Conservation (phyloP, 306 rosid genomes). For the Alnus glutinosa region DNA sequence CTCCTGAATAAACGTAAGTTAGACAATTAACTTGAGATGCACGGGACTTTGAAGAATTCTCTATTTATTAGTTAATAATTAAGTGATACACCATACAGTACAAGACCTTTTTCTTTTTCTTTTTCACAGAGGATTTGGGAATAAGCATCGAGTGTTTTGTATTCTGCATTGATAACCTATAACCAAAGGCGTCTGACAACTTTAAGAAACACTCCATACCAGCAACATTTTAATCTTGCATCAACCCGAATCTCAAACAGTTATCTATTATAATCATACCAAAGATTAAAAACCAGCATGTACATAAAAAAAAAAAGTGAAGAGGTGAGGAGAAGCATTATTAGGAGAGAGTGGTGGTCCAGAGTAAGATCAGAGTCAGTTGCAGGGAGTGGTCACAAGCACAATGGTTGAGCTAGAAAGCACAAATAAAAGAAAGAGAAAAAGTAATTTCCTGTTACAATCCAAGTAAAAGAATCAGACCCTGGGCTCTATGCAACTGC, state of each 20-base stretch:
- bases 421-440: neutral
- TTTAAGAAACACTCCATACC: neutral
- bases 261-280: neutral
- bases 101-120: neutral
- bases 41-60: neutral
- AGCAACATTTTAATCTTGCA: neutral
- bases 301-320: too few relatives aligned
- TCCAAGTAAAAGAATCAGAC: slow-evolving; percentile 7
- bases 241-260: neutral
- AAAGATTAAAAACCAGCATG: too few relatives aligned
- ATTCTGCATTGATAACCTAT: neutral
- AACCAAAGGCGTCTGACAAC: neutral
- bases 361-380: neutral
- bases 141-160: neutral
- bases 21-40: neutral
- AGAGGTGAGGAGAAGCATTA: too few relatives aligned
- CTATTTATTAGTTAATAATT: neutral
- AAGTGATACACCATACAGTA: neutral
- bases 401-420: slow-evolving; percentile 10
- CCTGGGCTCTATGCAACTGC: neutral
- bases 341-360: too few relatives aligned
- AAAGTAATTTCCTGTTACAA: neutral
- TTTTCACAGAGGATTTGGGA: neutral
- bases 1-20: neutral
- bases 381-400: neutral